These are phyloP conservation scores for Penicillium diatomitis DNA, from an alignment of 495 filamentous ascomycete genomes.

Conservation along the genomic window DNA sequence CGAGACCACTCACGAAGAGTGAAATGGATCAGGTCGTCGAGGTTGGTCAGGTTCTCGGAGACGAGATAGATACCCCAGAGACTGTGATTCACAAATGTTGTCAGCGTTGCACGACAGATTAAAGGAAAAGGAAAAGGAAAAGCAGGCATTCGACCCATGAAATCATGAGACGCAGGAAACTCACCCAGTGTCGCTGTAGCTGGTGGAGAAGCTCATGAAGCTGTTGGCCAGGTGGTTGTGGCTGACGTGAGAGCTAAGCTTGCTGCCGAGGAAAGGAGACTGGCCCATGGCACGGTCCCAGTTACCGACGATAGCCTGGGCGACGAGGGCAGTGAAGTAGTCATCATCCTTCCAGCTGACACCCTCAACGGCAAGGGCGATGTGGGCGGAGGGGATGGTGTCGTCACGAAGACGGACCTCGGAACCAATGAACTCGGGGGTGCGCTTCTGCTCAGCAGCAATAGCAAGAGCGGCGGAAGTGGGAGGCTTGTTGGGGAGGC, in stretches of 20 bases:
- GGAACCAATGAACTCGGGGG: constrained; percentile 91
- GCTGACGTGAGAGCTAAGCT: constrained; percentile 87
- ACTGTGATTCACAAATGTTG: constrained; percentile 39
- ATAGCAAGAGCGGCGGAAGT: constrained; percentile 56
- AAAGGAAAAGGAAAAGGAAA: neutral
- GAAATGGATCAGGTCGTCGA: constrained; percentile 97
- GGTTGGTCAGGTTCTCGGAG: constrained; percentile 71
- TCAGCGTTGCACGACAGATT: neutral
- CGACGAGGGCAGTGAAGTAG: constrained; percentile 96
- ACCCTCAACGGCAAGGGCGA: constrained; percentile 97
- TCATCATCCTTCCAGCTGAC: constrained; percentile 98
- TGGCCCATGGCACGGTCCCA: constrained; percentile 99
- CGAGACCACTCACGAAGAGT: constrained; percentile 96
- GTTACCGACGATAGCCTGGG: constrained; percentile 98
- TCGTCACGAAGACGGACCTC: constrained; percentile 93
- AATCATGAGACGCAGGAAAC: constrained; percentile 6
- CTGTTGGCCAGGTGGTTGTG: constrained; percentile 92
- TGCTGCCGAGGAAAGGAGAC: constrained; percentile 92
- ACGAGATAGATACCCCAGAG: constrained; percentile 99
- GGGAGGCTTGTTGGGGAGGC: constrained; percentile 61
- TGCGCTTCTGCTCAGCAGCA: constrained; percentile 65
- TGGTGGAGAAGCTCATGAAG: constrained; percentile 99
- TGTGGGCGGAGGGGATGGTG: constrained; percentile 90
- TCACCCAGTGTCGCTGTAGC: constrained; percentile 98
- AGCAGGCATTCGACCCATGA: too few species aligned